A percentile compares a stretch with the other conserved stretches of the same genome.
These are phyloP conservation scores for Populus hybrid DNA, from an alignment of 441 rosid genomes.

Conservation along the genomic window DNA sequence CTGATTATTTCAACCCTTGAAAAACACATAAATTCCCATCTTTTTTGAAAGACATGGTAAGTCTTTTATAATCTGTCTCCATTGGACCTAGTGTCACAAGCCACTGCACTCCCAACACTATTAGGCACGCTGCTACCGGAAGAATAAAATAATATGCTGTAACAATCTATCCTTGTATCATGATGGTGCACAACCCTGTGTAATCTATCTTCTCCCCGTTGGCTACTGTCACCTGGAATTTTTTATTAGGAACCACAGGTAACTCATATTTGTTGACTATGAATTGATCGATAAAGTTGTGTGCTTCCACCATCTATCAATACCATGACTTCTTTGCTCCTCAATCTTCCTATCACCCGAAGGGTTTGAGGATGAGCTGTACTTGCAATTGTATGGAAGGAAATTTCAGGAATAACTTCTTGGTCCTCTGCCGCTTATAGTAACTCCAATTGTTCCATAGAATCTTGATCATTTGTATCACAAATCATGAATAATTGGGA, in stretches of 20 bases:
- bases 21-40: not conserved
- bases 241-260: fast-evolving
- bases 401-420: fast-evolving
- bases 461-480: fast-evolving
- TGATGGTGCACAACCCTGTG: not conserved
- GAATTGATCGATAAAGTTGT: not conserved
- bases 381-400: not conserved
- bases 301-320: not conserved
- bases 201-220: not conserved
- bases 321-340: not conserved
- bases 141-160: not conserved
- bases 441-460: fast-evolving
- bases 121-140: not conserved
- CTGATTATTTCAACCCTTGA: not conserved
- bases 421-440: not conserved
- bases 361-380: not conserved
- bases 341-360: not conserved
- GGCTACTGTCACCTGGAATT: not conserved
- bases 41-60: not conserved
- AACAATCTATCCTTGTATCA: not conserved
- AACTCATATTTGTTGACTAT: not conserved
- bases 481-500: not conserved
- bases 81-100: not conserved
- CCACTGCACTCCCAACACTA: conserved; percentile 5
- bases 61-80: not conserved